Evolutionary conservation across 106 monocot genomes (phyloP).

Genomic region (Acorus calamus): DNA sequence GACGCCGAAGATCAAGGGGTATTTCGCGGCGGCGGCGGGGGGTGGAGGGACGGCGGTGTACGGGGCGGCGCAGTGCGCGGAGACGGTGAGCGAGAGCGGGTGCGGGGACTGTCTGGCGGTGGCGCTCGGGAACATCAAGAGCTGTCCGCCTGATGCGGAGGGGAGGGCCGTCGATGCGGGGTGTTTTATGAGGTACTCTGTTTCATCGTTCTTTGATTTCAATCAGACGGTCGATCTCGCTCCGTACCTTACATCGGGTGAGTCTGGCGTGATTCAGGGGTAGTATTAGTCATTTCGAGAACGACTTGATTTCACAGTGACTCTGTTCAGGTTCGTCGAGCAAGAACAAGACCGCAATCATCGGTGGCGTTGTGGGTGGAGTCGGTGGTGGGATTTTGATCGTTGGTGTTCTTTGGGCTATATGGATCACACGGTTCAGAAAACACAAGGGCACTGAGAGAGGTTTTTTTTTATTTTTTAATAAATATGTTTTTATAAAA

Average conservation of each 20-base stretch:
- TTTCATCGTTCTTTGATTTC: constrained; percentile 16
- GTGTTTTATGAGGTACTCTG: background rate
- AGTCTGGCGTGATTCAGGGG: constrained; percentile 13
- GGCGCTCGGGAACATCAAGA: background rate
- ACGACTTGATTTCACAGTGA: background rate
- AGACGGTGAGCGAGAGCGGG: background rate
- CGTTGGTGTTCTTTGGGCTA: constrained; percentile 10
- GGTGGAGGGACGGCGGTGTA: constrained; percentile 5
- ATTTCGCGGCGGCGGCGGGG: background rate
- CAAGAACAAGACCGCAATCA: constrained; percentile 16
- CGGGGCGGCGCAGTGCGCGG: constrained; percentile 1
- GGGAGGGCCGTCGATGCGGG: background rate
- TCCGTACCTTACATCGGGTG: background rate
- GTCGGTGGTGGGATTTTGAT: constrained; percentile 17
- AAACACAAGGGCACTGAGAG: constrained; percentile 1
- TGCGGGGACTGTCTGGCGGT: background rate
- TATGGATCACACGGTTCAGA: constrained; percentile 25
- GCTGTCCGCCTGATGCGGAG: background rate
- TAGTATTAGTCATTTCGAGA: background rate
- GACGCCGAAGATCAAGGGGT: background rate
- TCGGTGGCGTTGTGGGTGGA: constrained; percentile 38
- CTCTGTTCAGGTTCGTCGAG: constrained; percentile 18
- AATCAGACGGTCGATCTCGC: constrained; percentile 40
- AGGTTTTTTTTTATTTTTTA: constrained; percentile 27
- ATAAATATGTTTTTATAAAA: too few species aligned